Evolutionary conservation across 768 basidiomycete species (phyloP), one percentile per base, ranked within the genome.

Genomic region (Exidia glandulosa): DNA sequence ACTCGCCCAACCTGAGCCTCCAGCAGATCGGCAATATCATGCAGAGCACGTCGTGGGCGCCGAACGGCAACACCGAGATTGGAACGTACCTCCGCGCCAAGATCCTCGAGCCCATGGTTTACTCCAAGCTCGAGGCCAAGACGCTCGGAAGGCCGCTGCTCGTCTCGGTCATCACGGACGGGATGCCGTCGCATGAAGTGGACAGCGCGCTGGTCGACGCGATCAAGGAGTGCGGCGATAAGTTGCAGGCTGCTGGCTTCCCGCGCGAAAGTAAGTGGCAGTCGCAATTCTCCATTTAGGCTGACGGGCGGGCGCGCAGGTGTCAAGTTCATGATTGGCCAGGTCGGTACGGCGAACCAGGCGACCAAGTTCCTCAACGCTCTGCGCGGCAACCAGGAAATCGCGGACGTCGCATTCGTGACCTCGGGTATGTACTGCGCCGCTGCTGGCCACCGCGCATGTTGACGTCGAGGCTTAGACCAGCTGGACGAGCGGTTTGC

Each of bases 41-140:
- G 36, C 10, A 37, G 10, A 19, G 36, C 19, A 37, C 19, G 10
- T 10, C 10, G 9, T 37, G 36, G 62, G 25, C 58, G 60, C 62
- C 48, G 19, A 54, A 29, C 7, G 59, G 61, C 36, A 52, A 57
- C 47, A 64, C 61, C 41, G 36, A 47, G 37, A 59, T 64, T 57
- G 63, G 63, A 27, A 64, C 63, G 10, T 45, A 32, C 50, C 59
- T 64, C 34, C 47, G 48, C n/a, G 41, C 56, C 52, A 64, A 62
- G 60, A 62, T 64, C 47, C 63, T 64, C 48, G 45, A 64, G 61
- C 63, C 63, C 33, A 27, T 64, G 61, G 63, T 64, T 10, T 64
- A 64, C 62, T 52, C 52, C 59, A 58, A 60, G 32, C 34, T 63
- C 34, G 10, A 62, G 37, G 47, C 59, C 33, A 23, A 7, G 41